Percentiles rank a stretch among this genome's conserved stretches.
These are phyloP conservation scores for Mycena vulgaris DNA, from an alignment of 768 basidiomycete genomes.

Conservation along the genomic window DNA sequence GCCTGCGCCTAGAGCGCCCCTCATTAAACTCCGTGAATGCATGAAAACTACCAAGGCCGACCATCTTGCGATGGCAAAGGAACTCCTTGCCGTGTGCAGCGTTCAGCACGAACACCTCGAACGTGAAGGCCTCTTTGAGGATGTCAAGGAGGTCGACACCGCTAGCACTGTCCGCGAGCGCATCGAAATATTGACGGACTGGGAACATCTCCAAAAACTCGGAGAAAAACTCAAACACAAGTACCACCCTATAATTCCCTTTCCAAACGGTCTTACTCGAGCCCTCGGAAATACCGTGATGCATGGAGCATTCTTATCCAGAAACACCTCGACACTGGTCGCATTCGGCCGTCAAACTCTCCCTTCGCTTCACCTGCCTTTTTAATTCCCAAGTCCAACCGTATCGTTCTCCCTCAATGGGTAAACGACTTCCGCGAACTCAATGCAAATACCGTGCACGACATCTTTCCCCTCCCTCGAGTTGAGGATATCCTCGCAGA, in stretches of 20 bases:
- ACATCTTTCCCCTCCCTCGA: constrained; percentile 44
- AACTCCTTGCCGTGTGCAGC: background rate
- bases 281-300: constrained; percentile 49
- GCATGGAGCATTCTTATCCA: constrained; percentile 48
- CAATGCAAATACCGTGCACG: constrained; percentile 43
- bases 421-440: constrained; percentile 47
- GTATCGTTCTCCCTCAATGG: constrained; percentile 39
- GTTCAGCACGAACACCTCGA: background rate
- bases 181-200: background rate
- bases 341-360: constrained; percentile 43
- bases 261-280: constrained; percentile 38
- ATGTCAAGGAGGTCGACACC: background rate
- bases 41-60: background rate
- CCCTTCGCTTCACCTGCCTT: constrained; percentile 48
- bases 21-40: background rate
- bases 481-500: constrained; percentile 53
- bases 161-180: constrained; percentile 4
- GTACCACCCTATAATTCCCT: constrained; percentile 39
- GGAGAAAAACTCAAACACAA: constrained; percentile 18
- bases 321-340: constrained; percentile 48
- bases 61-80: background rate
- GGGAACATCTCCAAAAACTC: background rate
- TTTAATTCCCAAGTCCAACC: constrained; percentile 51
- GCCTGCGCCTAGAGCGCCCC: background rate
- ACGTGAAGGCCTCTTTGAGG: background rate